Evolutionary conservation across 2,329 filamentous ascomycete species (phyloP), one percentile per base, ranked within the genome.

Genomic region (Venturia asperata): DNA sequence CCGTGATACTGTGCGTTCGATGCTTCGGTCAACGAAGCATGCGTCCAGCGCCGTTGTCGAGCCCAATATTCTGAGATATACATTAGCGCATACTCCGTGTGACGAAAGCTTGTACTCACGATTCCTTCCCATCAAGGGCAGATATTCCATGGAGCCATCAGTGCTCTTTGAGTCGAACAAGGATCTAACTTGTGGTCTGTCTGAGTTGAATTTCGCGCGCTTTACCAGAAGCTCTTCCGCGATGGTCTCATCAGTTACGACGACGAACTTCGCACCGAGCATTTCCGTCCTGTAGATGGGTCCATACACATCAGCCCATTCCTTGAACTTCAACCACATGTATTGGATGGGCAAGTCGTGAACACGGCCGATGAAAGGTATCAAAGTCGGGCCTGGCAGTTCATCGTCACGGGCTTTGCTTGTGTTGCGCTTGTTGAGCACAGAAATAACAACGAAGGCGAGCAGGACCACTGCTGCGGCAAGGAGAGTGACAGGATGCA

Each of bases 71-170:
- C 81, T 81, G 61, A 60, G 58, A 27, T 64, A 9, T 30, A 74
- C 61, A 64, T n/a, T 42, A 30, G 11, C 6, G 24, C 64, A 13
- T 1, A 19, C 3, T 30, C 2, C 34, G 3, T 47, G 30, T 3
- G n/a, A 3, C 11, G 3, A 56, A 5, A 27, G 37, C 9, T 7
- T 10, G 10, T 63, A 71, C 80, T 71, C 73, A 83, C 81, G 74
- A 68, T 83, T 84, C 71, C 78, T 81, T 61, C 82, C 81, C 81
- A 84, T 83, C 52, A 84, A 70, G 5, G 82, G 82, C 1, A 84
- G 75, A 66, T 83, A 83, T 66, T 83, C 81, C 81, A 82, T 82
- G 1, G 81, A 83, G 2, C 82, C 82, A 70, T 80, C 69, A 0
- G 79, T 80, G 67, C 80, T 82, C 72, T 84, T 84, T 0, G 81